Percentiles rank a stretch among this genome's conserved stretches.
These are phyloP conservation scores for Oxytropis ochrocephala DNA, from an alignment of 306 rosid species.

Conservation along the genomic window DNA sequence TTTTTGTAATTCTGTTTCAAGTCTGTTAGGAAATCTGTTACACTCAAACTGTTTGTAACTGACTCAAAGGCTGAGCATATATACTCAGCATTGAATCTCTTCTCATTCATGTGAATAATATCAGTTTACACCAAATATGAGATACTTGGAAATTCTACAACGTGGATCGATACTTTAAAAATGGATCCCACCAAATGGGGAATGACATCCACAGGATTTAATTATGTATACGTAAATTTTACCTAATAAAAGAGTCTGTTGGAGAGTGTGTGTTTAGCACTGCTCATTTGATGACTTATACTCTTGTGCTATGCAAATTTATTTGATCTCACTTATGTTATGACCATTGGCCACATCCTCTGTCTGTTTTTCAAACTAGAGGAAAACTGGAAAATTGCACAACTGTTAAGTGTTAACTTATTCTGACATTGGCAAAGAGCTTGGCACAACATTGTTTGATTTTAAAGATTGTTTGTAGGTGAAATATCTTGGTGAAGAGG, in stretches of 20 bases:
- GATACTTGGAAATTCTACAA: too few relatives aligned
- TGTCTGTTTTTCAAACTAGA: constrained; percentile 2
- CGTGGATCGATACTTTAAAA: background rate
- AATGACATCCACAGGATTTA: background rate
- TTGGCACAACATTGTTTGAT: constrained; percentile 7
- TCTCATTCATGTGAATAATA: too few relatives aligned
- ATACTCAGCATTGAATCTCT: too few relatives aligned
- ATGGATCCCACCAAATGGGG: background rate
- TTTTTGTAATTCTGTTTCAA: too few relatives aligned
- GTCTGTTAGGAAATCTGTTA: too few relatives aligned
- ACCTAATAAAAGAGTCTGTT: background rate
- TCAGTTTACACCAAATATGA: too few relatives aligned
- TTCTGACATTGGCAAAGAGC: background rate
- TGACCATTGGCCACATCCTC: background rate
- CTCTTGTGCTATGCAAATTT: background rate
- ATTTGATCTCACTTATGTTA: background rate
- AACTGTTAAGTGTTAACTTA: background rate
- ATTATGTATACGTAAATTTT: background rate
- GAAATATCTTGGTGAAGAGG: constrained; percentile 94
- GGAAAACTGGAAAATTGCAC: background rate
- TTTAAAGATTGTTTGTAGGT: constrained; percentile 46
- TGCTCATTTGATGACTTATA: background rate
- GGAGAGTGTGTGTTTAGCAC: background rate
- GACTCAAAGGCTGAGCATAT: too few relatives aligned
- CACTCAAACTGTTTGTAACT: too few relatives aligned